Evolutionary conservation across 441 rosid species (phyloP), one percentile per base, ranked within the genome.

Genomic region (Biscutella laevigata): DNA sequence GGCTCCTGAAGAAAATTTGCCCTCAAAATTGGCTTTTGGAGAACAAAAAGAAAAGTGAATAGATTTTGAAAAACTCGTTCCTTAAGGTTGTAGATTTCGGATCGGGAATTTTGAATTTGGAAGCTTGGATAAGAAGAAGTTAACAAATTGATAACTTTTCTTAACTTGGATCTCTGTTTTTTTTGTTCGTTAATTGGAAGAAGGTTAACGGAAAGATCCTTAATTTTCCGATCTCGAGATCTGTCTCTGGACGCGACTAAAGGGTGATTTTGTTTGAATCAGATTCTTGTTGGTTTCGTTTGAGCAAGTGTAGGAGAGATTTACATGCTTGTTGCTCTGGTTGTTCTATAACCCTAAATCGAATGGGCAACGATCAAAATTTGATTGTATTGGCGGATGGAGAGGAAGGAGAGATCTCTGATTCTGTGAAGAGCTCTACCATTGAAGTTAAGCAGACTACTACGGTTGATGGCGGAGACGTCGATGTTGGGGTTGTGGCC

Each of bases 331-430:
- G 30, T 34, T 24, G 55, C 42, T 74, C 76, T 58, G 62, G 64
- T 64, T 46, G 43, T 38, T 49, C 22, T 30, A 37, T 26, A 74
- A 68, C 68, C 72, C 74, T 64, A 53, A 61, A 6, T 40, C 40
- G 51, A 59, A 77, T 76, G 79, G 86, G 65, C 35, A 68, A 68
- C 21, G 86, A 76, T 57, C 85, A 73, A 2, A 64, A 49, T 11
- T 42, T 48, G 67, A 52, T 69, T 14, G 90, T 39, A 52, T 44
- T 68, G 39, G 82, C 20, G 36, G 91, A 84, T 63, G 90, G 74
- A 0, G 99, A 92, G 59, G 99, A 88, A 39, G 99, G 97, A 36
- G 95, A 94, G 61, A 94, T 88, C 53, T 80, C 98, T 0, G 94
- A 73, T 72, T 44, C 86, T n/a, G n/a, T n/a, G 69, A 57, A 79